These are phyloP conservation scores for Yarrowia yakushimensis DNA, from an alignment of 805 yeast genomes.

Conservation along the genomic window DNA sequence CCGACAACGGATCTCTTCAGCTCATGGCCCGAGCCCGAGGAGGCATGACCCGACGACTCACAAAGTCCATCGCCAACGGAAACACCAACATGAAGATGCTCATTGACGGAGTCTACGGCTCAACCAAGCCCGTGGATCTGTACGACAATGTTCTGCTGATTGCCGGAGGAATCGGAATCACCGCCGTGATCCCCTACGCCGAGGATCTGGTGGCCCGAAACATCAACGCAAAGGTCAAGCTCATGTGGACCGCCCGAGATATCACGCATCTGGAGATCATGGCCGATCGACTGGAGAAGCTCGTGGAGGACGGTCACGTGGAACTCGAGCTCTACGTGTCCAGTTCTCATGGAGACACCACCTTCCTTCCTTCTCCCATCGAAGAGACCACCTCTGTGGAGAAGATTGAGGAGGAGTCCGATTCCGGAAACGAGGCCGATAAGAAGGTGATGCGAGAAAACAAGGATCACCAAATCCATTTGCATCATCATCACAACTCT, in stretches of 20 bases:
- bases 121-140: slow-evolving; percentile 45
- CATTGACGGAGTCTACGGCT: slow-evolving; percentile 64
- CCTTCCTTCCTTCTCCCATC: not conserved
- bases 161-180: slow-evolving; percentile 66
- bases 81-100: slow-evolving; percentile 42
- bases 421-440: slow-evolving; percentile 3
- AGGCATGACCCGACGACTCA: slow-evolving; percentile 50
- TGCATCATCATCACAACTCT: not conserved
- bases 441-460: slow-evolving; percentile 1
- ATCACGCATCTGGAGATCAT: slow-evolving; percentile 28
- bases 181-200: slow-evolving; percentile 52
- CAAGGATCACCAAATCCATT: slow-evolving; percentile 4
- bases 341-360: not conserved
- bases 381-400: not conserved
- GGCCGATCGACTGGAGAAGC: slow-evolving; percentile 29
- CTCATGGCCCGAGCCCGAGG: slow-evolving; percentile 51
- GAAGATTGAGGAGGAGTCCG: not conserved
- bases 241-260: slow-evolving; percentile 36
- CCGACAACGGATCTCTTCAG: slow-evolving; percentile 44
- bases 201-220: slow-evolving; percentile 32
- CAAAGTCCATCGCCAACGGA: slow-evolving; percentile 35
- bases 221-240: slow-evolving; percentile 28
- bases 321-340: slow-evolving; percentile 27
- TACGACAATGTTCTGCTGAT: slow-evolving; percentile 49
- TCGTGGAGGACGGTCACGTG: slow-evolving; percentile 36